Evolutionary conservation across 371 early-diverging fungal species (phyloP).

Genomic region (Rhizomucor miehei): DNA sequence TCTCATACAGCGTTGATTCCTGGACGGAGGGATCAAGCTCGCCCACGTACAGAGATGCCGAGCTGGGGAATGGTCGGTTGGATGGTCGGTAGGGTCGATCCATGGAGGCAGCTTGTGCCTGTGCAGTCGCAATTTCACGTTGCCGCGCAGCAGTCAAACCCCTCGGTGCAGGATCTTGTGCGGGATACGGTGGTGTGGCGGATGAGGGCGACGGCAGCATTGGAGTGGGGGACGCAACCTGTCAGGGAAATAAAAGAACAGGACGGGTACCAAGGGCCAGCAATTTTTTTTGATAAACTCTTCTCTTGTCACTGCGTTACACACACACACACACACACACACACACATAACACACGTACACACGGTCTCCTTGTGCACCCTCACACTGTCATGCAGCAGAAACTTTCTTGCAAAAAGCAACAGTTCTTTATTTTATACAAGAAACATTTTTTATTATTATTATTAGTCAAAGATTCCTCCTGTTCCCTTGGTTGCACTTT

Average conservation of each 20-base stretch:
- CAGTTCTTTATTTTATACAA: too few relatives aligned
- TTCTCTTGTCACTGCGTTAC: too few relatives aligned
- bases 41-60: slow-evolving; percentile 85
- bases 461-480: slow-evolving; percentile 42
- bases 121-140: slow-evolving; percentile 36
- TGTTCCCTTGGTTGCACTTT: slow-evolving; percentile 23
- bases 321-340: too few relatives aligned
- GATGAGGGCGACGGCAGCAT: too few relatives aligned
- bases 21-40: slow-evolving; percentile 90
- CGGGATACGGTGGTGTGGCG: background rate
- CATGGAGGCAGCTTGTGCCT: slow-evolving; percentile 26
- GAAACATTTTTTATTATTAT: background rate
- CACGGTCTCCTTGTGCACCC: too few relatives aligned
- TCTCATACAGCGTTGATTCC: slow-evolving; percentile 90
- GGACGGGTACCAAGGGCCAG: too few relatives aligned
- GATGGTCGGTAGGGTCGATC: slow-evolving; percentile 15
- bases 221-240: too few relatives aligned
- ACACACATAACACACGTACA: too few relatives aligned
- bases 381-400: too few relatives aligned
- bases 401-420: too few relatives aligned
- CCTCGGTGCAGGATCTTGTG: slow-evolving; percentile 14
- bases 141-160: slow-evolving; percentile 37
- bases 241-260: too few relatives aligned
- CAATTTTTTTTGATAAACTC: too few relatives aligned
- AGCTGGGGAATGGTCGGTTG: slow-evolving; percentile 12